Evolutionary conservation across 352 stramenopile species (phyloP).

Genomic region (Phytophthora kernoviae): DNA sequence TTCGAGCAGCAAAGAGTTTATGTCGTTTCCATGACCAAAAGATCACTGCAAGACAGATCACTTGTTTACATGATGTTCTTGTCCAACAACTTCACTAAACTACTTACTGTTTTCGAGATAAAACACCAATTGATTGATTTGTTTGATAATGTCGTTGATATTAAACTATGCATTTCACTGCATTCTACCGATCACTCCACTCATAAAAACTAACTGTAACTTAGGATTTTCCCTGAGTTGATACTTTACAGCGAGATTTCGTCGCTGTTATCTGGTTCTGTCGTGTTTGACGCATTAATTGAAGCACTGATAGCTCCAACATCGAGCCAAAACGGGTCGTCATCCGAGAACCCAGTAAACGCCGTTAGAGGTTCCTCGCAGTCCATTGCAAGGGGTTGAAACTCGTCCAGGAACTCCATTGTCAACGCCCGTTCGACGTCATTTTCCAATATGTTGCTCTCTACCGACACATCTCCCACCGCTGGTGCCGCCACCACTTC

Average conservation of each 20-base stretch:
- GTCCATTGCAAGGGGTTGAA: conserved; percentile 30
- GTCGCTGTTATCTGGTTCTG: conserved; percentile 17
- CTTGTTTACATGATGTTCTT: no score
- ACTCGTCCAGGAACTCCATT: conserved; percentile 39
- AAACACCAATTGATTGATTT: no score
- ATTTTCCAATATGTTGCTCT: conserved; percentile 5
- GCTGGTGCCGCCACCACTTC: not conserved
- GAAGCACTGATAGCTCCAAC: conserved; percentile 23
- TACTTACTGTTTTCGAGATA: no score
- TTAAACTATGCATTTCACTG: conserved; percentile 28
- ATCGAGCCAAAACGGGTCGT: conserved; percentile 28
- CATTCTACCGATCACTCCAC: conserved; percentile 22
- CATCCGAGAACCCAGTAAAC: conserved; percentile 15
- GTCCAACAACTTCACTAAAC: no score
- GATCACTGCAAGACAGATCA: no score
- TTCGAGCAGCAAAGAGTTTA: no score
- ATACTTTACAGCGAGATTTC: conserved; percentile 20
- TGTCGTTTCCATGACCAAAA: no score
- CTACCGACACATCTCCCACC: not conserved
- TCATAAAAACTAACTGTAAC: conserved; percentile 18
- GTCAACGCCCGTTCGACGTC: conserved; percentile 24
- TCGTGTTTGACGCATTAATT: conserved; percentile 17
- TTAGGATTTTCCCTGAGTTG: conserved; percentile 16
- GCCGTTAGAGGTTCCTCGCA: conserved; percentile 17
- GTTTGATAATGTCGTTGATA: no score